Evolutionary conservation across 2,329 filamentous ascomycete species (phyloP).

Genomic region (Alternaria rosae): DNA sequence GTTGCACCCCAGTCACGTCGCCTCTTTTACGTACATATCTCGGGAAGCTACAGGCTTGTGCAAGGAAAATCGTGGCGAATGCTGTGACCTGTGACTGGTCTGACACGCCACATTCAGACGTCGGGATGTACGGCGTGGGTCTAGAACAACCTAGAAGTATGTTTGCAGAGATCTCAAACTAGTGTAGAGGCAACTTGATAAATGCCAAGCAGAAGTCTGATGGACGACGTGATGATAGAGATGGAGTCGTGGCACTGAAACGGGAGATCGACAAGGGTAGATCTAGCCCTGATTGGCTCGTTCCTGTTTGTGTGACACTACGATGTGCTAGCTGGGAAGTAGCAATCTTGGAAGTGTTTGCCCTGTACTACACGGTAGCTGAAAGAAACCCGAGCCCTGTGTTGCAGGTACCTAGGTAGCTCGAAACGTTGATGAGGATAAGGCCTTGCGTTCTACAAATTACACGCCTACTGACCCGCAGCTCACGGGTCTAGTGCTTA

Average conservation of each 20-base stretch:
- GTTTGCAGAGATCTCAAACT: neutral
- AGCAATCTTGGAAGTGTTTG: neutral
- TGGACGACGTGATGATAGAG: neutral
- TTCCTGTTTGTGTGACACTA: neutral
- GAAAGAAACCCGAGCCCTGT: neutral
- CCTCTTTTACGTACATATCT: neutral
- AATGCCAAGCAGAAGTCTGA: conserved; percentile 1
- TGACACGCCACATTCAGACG: neutral
- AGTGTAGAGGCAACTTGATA: neutral
- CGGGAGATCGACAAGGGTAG: conserved; percentile 7
- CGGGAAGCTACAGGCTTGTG: neutral
- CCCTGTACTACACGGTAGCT: neutral
- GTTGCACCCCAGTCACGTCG: neutral
- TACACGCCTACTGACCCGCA: neutral
- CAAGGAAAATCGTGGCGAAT: neutral
- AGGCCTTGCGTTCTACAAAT: neutral
- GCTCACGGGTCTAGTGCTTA: neutral
- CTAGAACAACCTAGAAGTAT: neutral
- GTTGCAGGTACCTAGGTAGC: neutral
- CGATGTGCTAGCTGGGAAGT: neutral
- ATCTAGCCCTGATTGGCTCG: conserved; percentile 4
- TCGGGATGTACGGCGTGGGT: neutral
- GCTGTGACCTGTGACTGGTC: neutral
- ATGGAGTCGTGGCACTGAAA: conserved; percentile 3
- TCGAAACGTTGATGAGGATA: neutral